A percentile compares a stretch with the other conserved stretches of the same genome.
Evolutionary conservation across 169 alveolate genomes (phyloP).

Genomic region (Plasmodium relictum): DNA sequence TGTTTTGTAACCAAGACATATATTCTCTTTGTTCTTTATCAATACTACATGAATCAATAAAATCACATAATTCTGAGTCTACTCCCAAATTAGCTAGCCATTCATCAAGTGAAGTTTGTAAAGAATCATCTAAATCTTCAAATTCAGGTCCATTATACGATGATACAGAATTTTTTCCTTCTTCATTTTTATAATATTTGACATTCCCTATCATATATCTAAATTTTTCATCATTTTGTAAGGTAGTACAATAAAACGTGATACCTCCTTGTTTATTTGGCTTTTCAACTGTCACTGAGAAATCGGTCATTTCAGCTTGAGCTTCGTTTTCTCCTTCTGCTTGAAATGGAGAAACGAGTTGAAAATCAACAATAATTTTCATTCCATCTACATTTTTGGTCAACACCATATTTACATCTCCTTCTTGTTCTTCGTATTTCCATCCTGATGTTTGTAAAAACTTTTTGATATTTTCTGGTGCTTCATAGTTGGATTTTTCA

Average conservation of each 20-base stretch:
- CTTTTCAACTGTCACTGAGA: conserved; percentile 89
- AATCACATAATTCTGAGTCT: conserved; percentile 90
- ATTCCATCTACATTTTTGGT: conserved; percentile 86
- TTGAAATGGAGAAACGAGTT: conserved; percentile 88
- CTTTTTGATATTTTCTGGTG: conserved; percentile 85
- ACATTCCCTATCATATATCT: conserved; percentile 90
- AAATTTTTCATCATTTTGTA: conserved; percentile 89
- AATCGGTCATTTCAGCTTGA: conserved; percentile 92
- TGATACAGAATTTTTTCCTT: conserved; percentile 87
- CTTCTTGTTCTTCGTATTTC: conserved; percentile 88
- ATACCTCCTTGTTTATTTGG: conserved; percentile 88
- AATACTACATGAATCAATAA: conserved; percentile 90
- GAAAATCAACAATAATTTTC: conserved; percentile 89
- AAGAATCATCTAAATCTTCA: conserved; percentile 92
- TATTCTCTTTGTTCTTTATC: conserved; percentile 92
- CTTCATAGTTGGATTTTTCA: conserved; percentile 87
- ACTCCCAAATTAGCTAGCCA: conserved; percentile 90
- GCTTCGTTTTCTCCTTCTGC: conserved; percentile 91
- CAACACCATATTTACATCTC: conserved; percentile 89
- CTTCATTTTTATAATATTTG: conserved; percentile 85
- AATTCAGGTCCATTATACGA: conserved; percentile 94
- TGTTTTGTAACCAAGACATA: conserved; percentile 87
- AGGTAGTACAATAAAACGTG: conserved; percentile 90
- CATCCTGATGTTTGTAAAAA: conserved; percentile 86
- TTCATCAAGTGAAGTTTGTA: conserved; percentile 91